phyloP scores from a whole-genome alignment of 768 basidiomycete species.

The Russula ochroleuca region DNA sequence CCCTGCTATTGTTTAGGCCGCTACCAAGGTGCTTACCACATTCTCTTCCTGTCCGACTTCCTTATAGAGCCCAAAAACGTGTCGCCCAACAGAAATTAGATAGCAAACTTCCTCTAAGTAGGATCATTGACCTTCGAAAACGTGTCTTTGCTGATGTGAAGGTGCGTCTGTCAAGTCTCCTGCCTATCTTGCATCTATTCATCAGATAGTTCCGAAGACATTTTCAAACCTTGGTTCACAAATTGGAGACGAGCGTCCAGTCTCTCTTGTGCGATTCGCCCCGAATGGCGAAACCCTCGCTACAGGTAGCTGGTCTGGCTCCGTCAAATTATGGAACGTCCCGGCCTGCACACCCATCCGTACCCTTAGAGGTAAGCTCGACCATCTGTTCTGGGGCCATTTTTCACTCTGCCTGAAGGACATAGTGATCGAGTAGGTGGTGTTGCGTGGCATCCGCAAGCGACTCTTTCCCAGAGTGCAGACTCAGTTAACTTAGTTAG shows the following conservation, averaged over 20 bases:
- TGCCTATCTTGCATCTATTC: not conserved
- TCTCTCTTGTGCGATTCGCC: slow-evolving; percentile 90
- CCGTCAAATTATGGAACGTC: slow-evolving; percentile 92
- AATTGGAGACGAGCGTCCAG: slow-evolving; percentile 94
- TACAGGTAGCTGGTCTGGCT: slow-evolving; percentile 95
- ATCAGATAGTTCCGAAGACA: slow-evolving; percentile 45
- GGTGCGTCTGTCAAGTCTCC: slow-evolving; percentile 46
- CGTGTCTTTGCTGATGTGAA: slow-evolving; percentile 87
- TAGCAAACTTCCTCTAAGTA: slow-evolving; percentile 77
- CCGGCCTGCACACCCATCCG: slow-evolving; percentile 80
- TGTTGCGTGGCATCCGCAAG: slow-evolving; percentile 95
- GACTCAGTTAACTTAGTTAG: slow-evolving; percentile 80
- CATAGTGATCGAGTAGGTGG: slow-evolving; percentile 92
- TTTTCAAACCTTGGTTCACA: slow-evolving; percentile 94
- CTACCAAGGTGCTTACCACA: slow-evolving; percentile 75
- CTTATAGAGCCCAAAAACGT: slow-evolving; percentile 89
- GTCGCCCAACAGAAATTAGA: slow-evolving; percentile 91
- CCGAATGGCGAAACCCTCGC: slow-evolving; percentile 86
- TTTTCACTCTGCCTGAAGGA: slow-evolving; percentile 42
- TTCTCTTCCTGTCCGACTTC: slow-evolving; percentile 38
- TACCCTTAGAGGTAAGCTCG: slow-evolving; percentile 62
- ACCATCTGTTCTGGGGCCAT: not conserved
- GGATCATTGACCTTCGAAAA: slow-evolving; percentile 90
- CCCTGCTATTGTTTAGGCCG: slow-evolving; percentile 44
- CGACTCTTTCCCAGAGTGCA: slow-evolving; percentile 66